Base-by-base conservation (phyloP, 2,329 filamentous ascomycete genomes). In the Xenoacremonium recifei region DNA sequence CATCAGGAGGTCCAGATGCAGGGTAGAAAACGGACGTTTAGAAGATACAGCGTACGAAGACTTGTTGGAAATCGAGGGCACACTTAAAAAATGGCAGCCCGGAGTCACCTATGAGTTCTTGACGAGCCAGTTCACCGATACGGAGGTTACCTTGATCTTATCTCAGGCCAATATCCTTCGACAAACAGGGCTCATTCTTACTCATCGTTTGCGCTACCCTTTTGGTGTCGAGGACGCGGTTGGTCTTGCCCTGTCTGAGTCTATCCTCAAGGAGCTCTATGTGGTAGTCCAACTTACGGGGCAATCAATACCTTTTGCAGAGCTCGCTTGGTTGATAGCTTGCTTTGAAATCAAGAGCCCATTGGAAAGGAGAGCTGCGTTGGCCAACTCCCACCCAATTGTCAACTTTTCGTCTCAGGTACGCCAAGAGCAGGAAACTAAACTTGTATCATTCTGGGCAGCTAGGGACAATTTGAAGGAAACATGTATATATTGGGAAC, bases 381-480 rank as follows among this genome's bases (percentile, higher is more conserved):
- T 27, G 23, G 23, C 16, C 21, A 42, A 39, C 7, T 25, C 35
- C 11, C 25, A 38, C 10, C 30, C n/a, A 11, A 33, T 46, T 15
- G 37, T 46, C n/a, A 37, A 39, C 32, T 46, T 46, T 27, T 46
- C 40, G n/a, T 36, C 41, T 9, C 25, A 43, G 18, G 36, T 37
- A 11, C 35, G 31, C 17, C 21, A 18, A n/a, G 39, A 39, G 25
- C 44, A 46, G 17, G 21, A 39, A 18, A 36, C 21, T 19, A 42
- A 21, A 12, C 40, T 46, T 13, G 9, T 39, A 19, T 13, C 39
- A 13, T 46, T 46, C 21, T 42, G 43, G 43, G 12, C 39, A 12
- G 29, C 27, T 3, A 46, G 21, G 29, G 39, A 46, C 15, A 27
- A 30, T 17, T 4, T 44, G 30, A 13, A 44, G 40, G 20, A 27